A percentile compares a stretch with the other conserved stretches of the same genome.
phyloP scores from a whole-genome alignment of 2,329 filamentous ascomycete genomes.

The Corniculantispora saksenae region DNA sequence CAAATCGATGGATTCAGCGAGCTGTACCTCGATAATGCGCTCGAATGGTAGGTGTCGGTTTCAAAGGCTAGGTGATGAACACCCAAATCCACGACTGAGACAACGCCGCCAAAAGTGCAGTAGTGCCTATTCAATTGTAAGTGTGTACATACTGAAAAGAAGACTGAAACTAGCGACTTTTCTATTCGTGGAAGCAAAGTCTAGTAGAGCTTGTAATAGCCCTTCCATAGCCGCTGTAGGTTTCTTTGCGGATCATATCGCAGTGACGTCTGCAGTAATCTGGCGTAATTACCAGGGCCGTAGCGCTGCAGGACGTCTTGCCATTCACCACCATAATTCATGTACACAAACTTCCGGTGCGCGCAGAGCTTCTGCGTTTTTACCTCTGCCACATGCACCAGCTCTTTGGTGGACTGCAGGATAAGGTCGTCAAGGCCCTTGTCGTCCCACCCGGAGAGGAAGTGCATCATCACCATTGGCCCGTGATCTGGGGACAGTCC shows the following conservation, averaged over 20 bases:
- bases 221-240: neutral
- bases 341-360: constrained; percentile 37
- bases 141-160: neutral
- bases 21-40: neutral
- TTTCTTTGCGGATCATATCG: neutral
- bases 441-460: constrained; percentile 28
- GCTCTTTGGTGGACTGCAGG: constrained; percentile 21
- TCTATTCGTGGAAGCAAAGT: no score
- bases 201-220: constrained; percentile 4
- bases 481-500: constrained; percentile 38
- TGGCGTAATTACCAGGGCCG: constrained; percentile 34
- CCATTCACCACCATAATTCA: constrained; percentile 35
- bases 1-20: no score
- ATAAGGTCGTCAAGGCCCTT: constrained; percentile 33
- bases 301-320: constrained; percentile 43
- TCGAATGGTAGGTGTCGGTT: neutral
- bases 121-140: neutral
- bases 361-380: constrained; percentile 24
- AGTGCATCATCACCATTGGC: constrained; percentile 35
- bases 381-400: constrained; percentile 31
- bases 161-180: no score
- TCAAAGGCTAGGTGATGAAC: neutral
- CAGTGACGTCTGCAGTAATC: constrained; percentile 21
- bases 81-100: no score
- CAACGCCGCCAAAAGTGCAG: no score